Evolutionary conservation across 2,329 filamentous ascomycete species (phyloP).

Genomic region (Didymella segeticola): DNA sequence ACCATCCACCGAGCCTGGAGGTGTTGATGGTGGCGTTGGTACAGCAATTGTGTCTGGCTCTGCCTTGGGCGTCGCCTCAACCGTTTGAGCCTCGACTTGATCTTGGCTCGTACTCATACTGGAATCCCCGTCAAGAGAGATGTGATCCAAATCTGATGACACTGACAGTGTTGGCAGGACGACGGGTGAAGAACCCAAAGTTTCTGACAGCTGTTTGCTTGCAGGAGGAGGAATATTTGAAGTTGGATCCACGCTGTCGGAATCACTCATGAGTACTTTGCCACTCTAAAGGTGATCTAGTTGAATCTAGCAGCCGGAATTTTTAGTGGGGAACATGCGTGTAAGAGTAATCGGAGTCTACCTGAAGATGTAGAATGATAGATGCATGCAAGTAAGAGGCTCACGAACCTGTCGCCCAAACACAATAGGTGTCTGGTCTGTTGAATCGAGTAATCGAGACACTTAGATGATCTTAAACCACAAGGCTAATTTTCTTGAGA

Average conservation of each 20-base stretch:
- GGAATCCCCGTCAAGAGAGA: constrained; percentile 20
- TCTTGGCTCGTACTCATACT: constrained; percentile 26
- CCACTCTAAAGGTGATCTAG: too few species aligned
- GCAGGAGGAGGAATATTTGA: constrained; percentile 13
- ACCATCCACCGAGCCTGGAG: constrained; percentile 7
- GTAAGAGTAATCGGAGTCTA: background rate
- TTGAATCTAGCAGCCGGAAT: too few species aligned
- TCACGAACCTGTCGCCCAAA: background rate
- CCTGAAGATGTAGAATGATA: background rate
- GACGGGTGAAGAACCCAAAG: constrained; percentile 32
- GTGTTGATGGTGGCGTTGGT: background rate
- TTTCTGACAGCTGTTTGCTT: constrained; percentile 27
- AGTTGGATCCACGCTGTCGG: constrained; percentile 18
- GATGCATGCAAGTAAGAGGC: too few species aligned
- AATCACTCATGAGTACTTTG: too few species aligned
- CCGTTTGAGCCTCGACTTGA: constrained; percentile 13
- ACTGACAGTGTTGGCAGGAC: constrained; percentile 34
- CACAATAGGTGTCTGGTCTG: background rate
- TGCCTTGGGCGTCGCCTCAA: constrained; percentile 4
- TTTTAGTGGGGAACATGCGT: too few species aligned
- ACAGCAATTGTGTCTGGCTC: background rate
- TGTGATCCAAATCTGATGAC: constrained; percentile 27
- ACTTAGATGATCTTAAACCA: background rate
- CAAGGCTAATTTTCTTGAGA: background rate
- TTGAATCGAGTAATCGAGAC: background rate